A percentile compares a stretch with the other conserved stretches of the same genome.
Conservation (phyloP, 768 basidiomycete species). For the Boletus huronensis region DNA sequence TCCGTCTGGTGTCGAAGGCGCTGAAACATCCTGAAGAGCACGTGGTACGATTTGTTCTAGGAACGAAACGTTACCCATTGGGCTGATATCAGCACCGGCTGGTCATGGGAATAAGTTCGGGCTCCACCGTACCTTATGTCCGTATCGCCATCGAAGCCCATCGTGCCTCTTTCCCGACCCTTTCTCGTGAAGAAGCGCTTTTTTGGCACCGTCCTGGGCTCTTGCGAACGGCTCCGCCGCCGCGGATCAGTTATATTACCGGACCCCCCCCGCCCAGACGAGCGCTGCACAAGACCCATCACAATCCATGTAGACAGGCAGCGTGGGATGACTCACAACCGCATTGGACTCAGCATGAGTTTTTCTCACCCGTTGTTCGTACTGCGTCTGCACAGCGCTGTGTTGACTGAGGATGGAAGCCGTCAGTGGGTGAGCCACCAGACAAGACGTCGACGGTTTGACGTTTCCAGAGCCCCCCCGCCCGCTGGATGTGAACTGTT, state of each 20-base stretch:
- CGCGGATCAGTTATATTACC: slow-evolving; percentile 23
- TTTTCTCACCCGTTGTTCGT: slow-evolving; percentile 18
- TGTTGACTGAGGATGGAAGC: slow-evolving; percentile 23
- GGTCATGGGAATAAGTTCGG: not conserved
- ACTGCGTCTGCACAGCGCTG: slow-evolving; percentile 7
- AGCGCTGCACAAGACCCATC: slow-evolving; percentile 11
- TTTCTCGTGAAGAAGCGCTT: slow-evolving; percentile 14
- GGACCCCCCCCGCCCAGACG: slow-evolving; percentile 26
- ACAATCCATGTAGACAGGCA: not conserved
- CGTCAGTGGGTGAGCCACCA: slow-evolving; percentile 21
- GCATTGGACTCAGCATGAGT: slow-evolving; percentile 13
- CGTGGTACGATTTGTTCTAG: slow-evolving; percentile 13
- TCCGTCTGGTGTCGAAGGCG: not conserved
- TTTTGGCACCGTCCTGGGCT: not conserved
- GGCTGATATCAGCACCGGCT: not conserved
- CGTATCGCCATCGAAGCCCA: not conserved
- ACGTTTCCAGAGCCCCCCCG: slow-evolving; percentile 28
- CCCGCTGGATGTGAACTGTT: slow-evolving; percentile 22
- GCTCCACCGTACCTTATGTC: slow-evolving; percentile 9
- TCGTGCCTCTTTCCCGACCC: slow-evolving; percentile 1
- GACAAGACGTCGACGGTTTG: not conserved
- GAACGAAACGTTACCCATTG: not conserved
- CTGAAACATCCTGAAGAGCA: slow-evolving; percentile 13
- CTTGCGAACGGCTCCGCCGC: slow-evolving; percentile 10
- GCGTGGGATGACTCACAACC: slow-evolving; percentile 12